A percentile compares a stretch with the other conserved stretches of the same genome.
Conservation (phyloP, 352 stramenopile species). For the Peronospora farinosa region DNA sequence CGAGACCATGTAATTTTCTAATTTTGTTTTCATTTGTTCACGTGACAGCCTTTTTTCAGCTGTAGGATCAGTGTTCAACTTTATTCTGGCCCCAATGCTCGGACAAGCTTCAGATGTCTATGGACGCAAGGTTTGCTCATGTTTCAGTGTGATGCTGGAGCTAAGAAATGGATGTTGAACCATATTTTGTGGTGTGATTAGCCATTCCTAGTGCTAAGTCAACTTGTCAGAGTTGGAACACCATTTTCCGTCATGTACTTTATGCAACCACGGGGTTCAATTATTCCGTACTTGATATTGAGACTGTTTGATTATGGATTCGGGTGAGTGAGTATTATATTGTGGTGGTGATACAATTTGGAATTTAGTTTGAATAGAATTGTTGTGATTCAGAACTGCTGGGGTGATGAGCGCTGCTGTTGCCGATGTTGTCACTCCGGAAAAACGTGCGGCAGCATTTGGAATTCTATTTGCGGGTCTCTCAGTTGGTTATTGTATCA, state of each 20-base stretch:
- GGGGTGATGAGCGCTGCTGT: conserved; percentile 57
- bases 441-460: conserved; percentile 55
- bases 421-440: conserved; percentile 48
- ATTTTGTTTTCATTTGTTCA: neutral
- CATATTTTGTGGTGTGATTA: conserved; percentile 14
- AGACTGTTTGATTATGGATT: conserved; percentile 60
- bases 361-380: neutral
- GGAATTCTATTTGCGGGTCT: conserved; percentile 53
- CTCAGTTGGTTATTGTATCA: conserved; percentile 53
- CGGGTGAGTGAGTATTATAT: conserved; percentile 27
- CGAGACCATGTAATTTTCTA: neutral
- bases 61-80: conserved; percentile 47
- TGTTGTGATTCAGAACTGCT: conserved; percentile 35
- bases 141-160: neutral
- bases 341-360: neutral
- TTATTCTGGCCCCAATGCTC: conserved; percentile 64
- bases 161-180: too few species aligned
- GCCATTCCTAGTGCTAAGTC: conserved; percentile 65
- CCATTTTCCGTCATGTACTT: conserved; percentile 74
- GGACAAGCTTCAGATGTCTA: conserved; percentile 69
- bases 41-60: conserved; percentile 52
- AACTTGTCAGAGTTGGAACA: conserved; percentile 47
- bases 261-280: conserved; percentile 45
- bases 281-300: conserved; percentile 58
- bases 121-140: conserved; percentile 55